phyloP scores from a whole-genome alignment of 768 basidiomycete species.

The Rhodocollybia butyracea region DNA sequence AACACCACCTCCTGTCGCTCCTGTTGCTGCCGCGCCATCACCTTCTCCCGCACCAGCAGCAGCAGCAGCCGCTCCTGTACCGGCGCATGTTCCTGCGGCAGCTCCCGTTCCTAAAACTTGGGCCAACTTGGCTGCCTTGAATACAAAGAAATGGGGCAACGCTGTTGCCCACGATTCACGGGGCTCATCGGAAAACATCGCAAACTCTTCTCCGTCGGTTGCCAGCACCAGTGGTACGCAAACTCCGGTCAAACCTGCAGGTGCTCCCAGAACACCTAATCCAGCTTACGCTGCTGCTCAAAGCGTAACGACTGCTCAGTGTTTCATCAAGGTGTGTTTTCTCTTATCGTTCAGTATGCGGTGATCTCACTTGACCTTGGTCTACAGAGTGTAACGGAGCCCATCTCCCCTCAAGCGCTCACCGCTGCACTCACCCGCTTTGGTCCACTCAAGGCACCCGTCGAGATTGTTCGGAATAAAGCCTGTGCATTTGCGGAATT shows the following conservation, averaged over 20 bases:
- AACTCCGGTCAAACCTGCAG: slow-evolving; percentile 23
- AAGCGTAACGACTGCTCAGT: slow-evolving; percentile 66
- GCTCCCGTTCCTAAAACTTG: slow-evolving; percentile 72
- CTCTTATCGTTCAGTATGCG: too few species aligned
- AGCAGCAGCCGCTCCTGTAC: slow-evolving; percentile 35
- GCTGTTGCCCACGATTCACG: slow-evolving; percentile 76
- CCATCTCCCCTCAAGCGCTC: slow-evolving; percentile 52
- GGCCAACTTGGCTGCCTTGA: slow-evolving; percentile 88
- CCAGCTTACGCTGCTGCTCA: slow-evolving; percentile 55
- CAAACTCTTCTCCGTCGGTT: slow-evolving; percentile 26
- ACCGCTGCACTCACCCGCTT: slow-evolving; percentile 58
- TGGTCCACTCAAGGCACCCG: slow-evolving; percentile 74
- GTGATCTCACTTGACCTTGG: neutral
- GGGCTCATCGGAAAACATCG: slow-evolving; percentile 64
- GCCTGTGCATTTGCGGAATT: slow-evolving; percentile 97
- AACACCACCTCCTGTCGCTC: slow-evolving; percentile 25
- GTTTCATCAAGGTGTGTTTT: slow-evolving; percentile 83
- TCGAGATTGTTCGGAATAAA: slow-evolving; percentile 84
- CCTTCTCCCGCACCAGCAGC: slow-evolving; percentile 27
- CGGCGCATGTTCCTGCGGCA: slow-evolving; percentile 28
- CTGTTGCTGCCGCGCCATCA: slow-evolving; percentile 25
- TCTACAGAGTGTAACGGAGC: slow-evolving; percentile 67
- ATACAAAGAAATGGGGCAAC: slow-evolving; percentile 80
- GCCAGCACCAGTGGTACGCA: slow-evolving; percentile 38
- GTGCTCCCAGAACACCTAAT: slow-evolving; percentile 25